Conservation (phyloP, 345 rosid species). For the Kandelia obovata region DNA sequence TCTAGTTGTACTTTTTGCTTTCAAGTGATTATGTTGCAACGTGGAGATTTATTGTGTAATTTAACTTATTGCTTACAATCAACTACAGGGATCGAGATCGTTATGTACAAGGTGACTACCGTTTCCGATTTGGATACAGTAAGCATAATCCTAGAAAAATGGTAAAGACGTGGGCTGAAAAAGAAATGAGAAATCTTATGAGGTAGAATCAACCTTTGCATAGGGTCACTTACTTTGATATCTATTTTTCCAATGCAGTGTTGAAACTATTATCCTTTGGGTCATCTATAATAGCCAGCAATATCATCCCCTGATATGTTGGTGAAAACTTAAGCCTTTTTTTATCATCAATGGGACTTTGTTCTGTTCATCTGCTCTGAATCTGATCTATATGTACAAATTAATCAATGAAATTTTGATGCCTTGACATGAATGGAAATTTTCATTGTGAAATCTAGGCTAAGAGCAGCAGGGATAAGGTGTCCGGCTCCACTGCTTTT, state of each 20-base stretch:
- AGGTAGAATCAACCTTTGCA: slow-evolving; percentile 41
- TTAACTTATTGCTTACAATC: not conserved
- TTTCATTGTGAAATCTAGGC: slow-evolving; percentile 44
- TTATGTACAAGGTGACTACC: slow-evolving; percentile 94
- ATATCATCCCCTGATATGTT: not conserved
- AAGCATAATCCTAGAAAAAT: slow-evolving; percentile 96
- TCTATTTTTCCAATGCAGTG: not conserved
- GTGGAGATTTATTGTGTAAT: not conserved
- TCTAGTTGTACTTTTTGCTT: not conserved
- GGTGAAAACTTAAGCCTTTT: not conserved
- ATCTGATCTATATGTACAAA: not conserved
- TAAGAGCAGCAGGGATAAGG: slow-evolving; percentile 88
- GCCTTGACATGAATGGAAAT: not conserved
- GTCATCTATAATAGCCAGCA: not conserved
- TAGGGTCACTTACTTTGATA: not conserved
- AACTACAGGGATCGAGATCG: slow-evolving; percentile 82
- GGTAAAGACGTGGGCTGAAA: slow-evolving; percentile 99
- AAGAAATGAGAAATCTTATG: slow-evolving; percentile 91
- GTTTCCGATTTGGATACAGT: slow-evolving; percentile 90
- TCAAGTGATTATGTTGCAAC: not conserved
- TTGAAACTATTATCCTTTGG: not conserved
- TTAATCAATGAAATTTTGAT: not conserved
- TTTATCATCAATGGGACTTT: not conserved
- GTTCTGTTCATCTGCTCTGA: not conserved
- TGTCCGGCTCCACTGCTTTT: slow-evolving; percentile 72